Percentiles rank a stretch among this genome's conserved stretches.
phyloP scores from a whole-genome alignment of 2,329 filamentous ascomycete genomes.

The Cladophialophora psammophila region DNA sequence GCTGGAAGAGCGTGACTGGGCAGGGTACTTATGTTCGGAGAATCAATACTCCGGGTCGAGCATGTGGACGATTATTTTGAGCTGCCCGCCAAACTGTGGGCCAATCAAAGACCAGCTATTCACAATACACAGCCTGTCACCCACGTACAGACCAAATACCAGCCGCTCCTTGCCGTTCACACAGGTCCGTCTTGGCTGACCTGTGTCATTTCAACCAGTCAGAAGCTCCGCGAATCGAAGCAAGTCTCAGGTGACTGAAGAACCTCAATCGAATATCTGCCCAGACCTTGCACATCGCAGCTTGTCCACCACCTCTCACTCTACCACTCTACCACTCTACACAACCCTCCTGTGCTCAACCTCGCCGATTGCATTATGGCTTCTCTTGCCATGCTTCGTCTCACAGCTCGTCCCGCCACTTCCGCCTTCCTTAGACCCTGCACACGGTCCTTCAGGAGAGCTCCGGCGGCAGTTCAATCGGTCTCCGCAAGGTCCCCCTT shows the following conservation, averaged over 20 bases:
- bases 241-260: constrained; percentile 31
- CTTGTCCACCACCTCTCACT: constrained; percentile 23
- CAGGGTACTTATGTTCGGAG: background rate
- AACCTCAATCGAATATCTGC: constrained; percentile 23
- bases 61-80: background rate
- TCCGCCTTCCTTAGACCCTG: constrained; percentile 38
- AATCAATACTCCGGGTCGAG: background rate
- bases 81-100: background rate
- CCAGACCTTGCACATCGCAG: constrained; percentile 25
- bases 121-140: background rate
- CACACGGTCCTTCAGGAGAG: constrained; percentile 37
- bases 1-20: constrained; percentile 4
- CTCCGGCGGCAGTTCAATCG: constrained; percentile 37
- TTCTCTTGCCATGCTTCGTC: constrained; percentile 72
- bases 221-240: constrained; percentile 13
- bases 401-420: constrained; percentile 70
- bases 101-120: background rate
- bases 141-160: constrained; percentile 6
- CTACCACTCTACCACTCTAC: constrained; percentile 18
- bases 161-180: too few species aligned
- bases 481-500: constrained; percentile 43
- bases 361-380: constrained; percentile 62
- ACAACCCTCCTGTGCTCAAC: constrained; percentile 3
- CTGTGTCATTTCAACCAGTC: constrained; percentile 30
- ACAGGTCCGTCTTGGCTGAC: constrained; percentile 5